Conservation (phyloP, 768 basidiomycete species). For the Megacollybia marginata region DNA sequence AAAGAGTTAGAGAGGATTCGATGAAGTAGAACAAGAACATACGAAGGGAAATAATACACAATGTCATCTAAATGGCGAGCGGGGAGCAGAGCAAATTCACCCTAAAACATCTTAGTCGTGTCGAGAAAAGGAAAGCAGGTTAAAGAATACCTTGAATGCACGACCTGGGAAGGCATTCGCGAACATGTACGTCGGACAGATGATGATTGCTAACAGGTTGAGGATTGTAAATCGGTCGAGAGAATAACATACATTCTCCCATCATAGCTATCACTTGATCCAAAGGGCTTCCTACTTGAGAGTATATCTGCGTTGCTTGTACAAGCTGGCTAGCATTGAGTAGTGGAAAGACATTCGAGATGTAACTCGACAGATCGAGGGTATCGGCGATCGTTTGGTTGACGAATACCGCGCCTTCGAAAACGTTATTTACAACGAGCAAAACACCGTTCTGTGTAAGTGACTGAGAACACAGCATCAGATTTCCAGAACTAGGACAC, state of each 20-base stretch:
- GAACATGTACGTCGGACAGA: constrained; percentile 24
- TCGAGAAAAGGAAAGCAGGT: not conserved
- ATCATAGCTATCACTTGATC: constrained; percentile 9
- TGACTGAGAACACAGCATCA: not conserved
- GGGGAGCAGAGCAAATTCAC: constrained; percentile 36
- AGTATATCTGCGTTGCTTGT: constrained; percentile 7
- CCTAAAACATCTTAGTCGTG: constrained; percentile 15
- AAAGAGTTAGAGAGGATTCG: too few relatives aligned
- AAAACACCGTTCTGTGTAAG: constrained; percentile 11
- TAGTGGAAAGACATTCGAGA: constrained; percentile 12
- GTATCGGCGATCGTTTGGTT: constrained; percentile 4
- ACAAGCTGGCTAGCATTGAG: constrained; percentile 4
- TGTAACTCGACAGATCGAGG: constrained; percentile 6
- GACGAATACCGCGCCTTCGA: constrained; percentile 23
- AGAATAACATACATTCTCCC: constrained; percentile 14
- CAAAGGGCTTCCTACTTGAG: constrained; percentile 3
- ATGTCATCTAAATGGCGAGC: constrained; percentile 29
- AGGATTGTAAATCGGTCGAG: too few relatives aligned
- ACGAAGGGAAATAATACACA: constrained; percentile 28
- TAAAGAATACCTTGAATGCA: constrained; percentile 18
- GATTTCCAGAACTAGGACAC: not conserved
- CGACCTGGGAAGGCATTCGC: constrained; percentile 17
- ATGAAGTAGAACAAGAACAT: not conserved
- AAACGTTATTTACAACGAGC: constrained; percentile 14
- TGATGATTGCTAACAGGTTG: constrained; percentile 19